Percentiles rank a stretch among this genome's conserved stretches.
Evolutionary conservation across 208 protist species (phyloP).

Genomic region (Trypanosoma theileri): DNA sequence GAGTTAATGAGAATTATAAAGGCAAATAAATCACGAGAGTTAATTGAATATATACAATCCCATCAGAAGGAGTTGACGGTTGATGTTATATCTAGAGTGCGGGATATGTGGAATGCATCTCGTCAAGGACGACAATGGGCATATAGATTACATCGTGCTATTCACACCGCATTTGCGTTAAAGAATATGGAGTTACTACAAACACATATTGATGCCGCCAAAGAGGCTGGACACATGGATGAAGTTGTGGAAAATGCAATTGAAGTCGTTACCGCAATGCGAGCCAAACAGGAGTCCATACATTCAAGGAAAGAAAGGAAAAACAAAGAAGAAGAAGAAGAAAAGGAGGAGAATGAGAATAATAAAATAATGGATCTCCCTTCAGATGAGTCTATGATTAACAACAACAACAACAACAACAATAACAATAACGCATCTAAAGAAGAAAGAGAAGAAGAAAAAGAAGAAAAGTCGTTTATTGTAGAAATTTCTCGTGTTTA

Average conservation of each 20-base stretch:
- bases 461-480: background rate
- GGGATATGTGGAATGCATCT: constrained; percentile 28
- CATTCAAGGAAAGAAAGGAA: too few relatives aligned
- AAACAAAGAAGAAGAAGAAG: too few relatives aligned
- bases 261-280: constrained; percentile 17
- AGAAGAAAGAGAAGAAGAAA: background rate
- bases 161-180: constrained; percentile 43
- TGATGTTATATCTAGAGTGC: constrained; percentile 23
- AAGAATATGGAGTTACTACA: constrained; percentile 37
- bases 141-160: constrained; percentile 27
- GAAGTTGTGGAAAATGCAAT: constrained; percentile 28
- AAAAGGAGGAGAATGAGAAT: too few relatives aligned
- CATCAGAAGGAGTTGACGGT: constrained; percentile 27
- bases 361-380: too few relatives aligned
- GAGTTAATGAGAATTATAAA: constrained; percentile 32
- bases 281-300: background rate
- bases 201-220: constrained; percentile 30
- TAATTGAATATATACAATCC: constrained; percentile 35
- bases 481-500: constrained; percentile 10
- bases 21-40: constrained; percentile 12
- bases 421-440: background rate
- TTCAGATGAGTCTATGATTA: too few relatives aligned
- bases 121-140: constrained; percentile 30
- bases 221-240: constrained; percentile 29
- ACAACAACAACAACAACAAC: background rate